phyloP scores from a whole-genome alignment of 1,284 basidiomycete genomes.

The Pyrrhoderma noxium region DNA sequence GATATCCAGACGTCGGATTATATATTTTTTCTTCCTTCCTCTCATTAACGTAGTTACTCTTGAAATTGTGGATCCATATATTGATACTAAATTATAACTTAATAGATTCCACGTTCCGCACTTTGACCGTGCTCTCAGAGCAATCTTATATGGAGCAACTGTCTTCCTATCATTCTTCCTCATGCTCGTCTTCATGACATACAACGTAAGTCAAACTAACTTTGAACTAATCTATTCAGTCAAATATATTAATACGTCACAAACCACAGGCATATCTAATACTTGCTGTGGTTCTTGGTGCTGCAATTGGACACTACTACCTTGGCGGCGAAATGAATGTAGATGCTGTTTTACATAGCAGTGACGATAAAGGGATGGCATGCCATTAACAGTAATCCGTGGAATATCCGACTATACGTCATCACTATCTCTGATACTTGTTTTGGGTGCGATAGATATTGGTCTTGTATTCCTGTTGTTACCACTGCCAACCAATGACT shows the following conservation, averaged over 20 bases:
- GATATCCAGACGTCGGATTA: too few species aligned
- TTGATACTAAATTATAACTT: too few species aligned
- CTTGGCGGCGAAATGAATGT: constrained; percentile 55
- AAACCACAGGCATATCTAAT: constrained; percentile 66
- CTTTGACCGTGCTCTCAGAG: constrained; percentile 46
- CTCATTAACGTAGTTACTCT: too few species aligned
- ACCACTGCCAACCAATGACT: too few species aligned
- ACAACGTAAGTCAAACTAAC: constrained; percentile 49
- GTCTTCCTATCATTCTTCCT: constrained; percentile 78
- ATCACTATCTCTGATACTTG: too few species aligned
- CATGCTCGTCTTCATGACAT: constrained; percentile 86
- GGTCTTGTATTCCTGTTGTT: not conserved
- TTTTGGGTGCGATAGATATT: not conserved
- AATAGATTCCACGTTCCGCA: constrained; percentile 43
- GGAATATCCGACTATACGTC: too few species aligned
- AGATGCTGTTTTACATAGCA: constrained; percentile 44
- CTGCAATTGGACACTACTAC: constrained; percentile 64
- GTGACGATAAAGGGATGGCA: constrained; percentile 48
- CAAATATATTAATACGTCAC: not conserved
- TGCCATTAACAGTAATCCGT: constrained; percentile 34
- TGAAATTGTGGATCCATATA: too few species aligned
- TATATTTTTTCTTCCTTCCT: too few species aligned
- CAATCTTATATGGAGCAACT: constrained; percentile 55
- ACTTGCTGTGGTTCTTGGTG: constrained; percentile 63
- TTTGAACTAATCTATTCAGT: not conserved